Evolutionary conservation across 371 early-diverging fungal species (phyloP).

Genomic region (Zopfochytrium polystomum): DNA sequence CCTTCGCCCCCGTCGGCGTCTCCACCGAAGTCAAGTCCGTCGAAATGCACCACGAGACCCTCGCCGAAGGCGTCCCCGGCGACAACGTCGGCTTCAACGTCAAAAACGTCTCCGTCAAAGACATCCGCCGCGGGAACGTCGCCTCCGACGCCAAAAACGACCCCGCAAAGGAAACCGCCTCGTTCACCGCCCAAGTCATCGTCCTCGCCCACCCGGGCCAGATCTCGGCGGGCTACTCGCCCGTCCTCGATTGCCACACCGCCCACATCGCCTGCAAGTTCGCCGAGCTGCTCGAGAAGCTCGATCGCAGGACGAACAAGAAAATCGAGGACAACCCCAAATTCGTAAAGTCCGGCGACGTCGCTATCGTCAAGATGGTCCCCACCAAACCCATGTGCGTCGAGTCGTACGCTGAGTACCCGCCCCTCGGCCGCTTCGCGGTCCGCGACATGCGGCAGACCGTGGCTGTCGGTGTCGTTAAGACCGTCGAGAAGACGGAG

Average conservation of each 20-base stretch:
- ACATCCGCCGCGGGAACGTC: too few species aligned
- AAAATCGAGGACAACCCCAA: constrained; percentile 81
- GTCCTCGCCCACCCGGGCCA: too few species aligned
- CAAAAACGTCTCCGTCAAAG: too few species aligned
- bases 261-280: too few species aligned
- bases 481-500: constrained; percentile 79
- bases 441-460: too few species aligned
- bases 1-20: constrained; percentile 80
- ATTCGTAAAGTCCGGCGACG: constrained; percentile 89
- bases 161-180: too few species aligned
- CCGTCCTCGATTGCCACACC: constrained; percentile 94
- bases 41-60: constrained; percentile 95
- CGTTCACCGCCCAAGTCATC: too few species aligned
- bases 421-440: too few species aligned
- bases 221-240: constrained; percentile 90
- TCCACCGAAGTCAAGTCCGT: constrained; percentile 96
- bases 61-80: constrained; percentile 86
- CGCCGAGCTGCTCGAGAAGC: constrained; percentile 85
- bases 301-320: constrained; percentile 93
- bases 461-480: constrained; percentile 99
- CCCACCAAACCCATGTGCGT: too few species aligned
- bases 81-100: too few species aligned
- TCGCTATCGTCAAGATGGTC: constrained; percentile 93
- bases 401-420: too few species aligned
- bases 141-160: too few species aligned